A percentile compares a stretch with the other conserved stretches of the same genome.
Conservation (phyloP, 139 green algal genomes). For the Pseudopediastrum boryanum region DNA sequence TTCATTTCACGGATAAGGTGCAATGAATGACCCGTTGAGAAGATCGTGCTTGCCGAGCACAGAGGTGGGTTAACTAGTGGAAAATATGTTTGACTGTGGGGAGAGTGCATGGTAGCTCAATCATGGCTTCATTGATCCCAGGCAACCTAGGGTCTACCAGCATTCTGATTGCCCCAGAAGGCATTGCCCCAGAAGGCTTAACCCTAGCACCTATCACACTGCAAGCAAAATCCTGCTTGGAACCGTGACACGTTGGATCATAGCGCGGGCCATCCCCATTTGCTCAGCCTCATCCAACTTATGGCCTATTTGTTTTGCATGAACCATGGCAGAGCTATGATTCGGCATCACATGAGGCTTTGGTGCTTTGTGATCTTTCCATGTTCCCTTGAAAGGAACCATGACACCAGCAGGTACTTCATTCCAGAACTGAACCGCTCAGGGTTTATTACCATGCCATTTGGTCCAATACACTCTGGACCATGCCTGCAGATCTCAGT, state of each 20-base stretch:
- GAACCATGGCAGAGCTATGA: neutral
- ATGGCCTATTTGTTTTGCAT: neutral
- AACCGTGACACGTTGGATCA: neutral
- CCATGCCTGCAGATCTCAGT: too few species aligned
- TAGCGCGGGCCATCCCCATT: slow-evolving; percentile 11
- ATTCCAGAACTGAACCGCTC: too few species aligned
- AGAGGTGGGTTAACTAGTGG: neutral
- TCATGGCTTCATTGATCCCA: slow-evolving; percentile 23
- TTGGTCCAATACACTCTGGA: too few species aligned
- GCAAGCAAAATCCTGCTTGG: neutral
- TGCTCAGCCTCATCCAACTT: neutral
- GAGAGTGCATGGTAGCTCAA: slow-evolving; percentile 10
- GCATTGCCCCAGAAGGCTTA: neutral
- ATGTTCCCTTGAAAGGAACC: too few species aligned
- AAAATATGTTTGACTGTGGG: neutral
- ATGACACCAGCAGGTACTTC: too few species aligned
- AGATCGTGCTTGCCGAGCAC: slow-evolving; percentile 9
- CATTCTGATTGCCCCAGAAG: too few species aligned
- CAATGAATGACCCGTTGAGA: slow-evolving; percentile 8
- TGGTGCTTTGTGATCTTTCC: too few species aligned
- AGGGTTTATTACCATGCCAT: too few species aligned
- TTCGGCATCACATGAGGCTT: too few species aligned
- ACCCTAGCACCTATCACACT: slow-evolving; percentile 3
- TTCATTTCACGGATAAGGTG: neutral
- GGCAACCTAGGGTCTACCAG: slow-evolving; percentile 15